phyloP scores from a whole-genome alignment of 139 green algal species.

The Micromonas pusilla region DNA sequence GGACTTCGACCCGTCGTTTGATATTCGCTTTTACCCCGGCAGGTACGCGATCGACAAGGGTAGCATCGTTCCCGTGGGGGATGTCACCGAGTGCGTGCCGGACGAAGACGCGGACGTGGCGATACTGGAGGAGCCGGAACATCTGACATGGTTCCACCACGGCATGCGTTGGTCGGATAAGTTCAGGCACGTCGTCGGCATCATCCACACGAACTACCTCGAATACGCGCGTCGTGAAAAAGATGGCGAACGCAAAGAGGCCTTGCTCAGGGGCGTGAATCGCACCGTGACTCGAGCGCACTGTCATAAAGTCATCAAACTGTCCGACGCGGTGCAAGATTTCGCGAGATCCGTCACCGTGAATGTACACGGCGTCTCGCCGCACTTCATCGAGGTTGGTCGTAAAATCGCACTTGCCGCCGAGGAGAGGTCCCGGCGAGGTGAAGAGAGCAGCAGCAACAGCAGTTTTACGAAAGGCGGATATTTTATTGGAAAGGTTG shows the following conservation, averaged over 20 bases:
- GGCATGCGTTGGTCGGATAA: constrained; percentile 91
- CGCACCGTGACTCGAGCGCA: constrained; percentile 66
- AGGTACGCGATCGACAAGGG: constrained; percentile 82
- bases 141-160: constrained; percentile 95
- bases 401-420: not conserved
- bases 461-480: constrained; percentile 49
- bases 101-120: constrained; percentile 84
- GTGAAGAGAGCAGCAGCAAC: not conserved
- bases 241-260: constrained; percentile 60
- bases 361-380: constrained; percentile 92
- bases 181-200: constrained; percentile 92
- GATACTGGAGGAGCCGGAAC: constrained; percentile 97
- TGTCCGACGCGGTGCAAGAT: constrained; percentile 89
- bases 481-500: constrained; percentile 92
- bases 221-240: constrained; percentile 86
- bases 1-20: constrained; percentile 75
- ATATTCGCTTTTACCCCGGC: constrained; percentile 72
- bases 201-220: constrained; percentile 99
- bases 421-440: not conserved
- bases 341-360: constrained; percentile 75
- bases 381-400: constrained; percentile 25
- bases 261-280: constrained; percentile 67
- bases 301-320: constrained; percentile 92
- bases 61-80: constrained; percentile 90
- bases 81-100: constrained; percentile 88